Evolutionary conservation across 345 rosid species (phyloP).

Genomic region (Brassica napus): DNA sequence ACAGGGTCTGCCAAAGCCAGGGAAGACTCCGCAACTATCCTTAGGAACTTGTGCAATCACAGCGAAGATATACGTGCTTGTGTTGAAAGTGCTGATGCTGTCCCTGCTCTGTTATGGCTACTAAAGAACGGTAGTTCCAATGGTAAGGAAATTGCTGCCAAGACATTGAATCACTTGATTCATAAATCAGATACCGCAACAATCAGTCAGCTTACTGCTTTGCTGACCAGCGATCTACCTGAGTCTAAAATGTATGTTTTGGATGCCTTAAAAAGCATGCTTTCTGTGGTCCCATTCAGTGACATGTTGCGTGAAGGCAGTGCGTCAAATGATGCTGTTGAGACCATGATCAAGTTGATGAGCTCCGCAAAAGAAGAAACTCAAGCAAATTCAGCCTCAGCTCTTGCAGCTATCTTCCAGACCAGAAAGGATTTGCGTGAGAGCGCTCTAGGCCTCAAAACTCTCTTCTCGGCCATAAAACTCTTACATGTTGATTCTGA

Average conservation of each 20-base stretch:
- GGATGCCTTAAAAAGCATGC: slow-evolving; percentile 97
- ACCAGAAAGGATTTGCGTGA: slow-evolving; percentile 90
- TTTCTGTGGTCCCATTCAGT: slow-evolving; percentile 73
- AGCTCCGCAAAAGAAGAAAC: slow-evolving; percentile 89
- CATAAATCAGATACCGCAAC: slow-evolving; percentile 98
- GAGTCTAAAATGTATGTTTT: slow-evolving; percentile 92
- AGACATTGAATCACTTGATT: slow-evolving; percentile 93
- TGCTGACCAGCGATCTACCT: slow-evolving; percentile 92
- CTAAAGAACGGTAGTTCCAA: slow-evolving; percentile 94
- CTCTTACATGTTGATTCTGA: slow-evolving; percentile 78
- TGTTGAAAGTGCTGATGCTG: slow-evolving; percentile 99
- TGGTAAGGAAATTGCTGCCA: slow-evolving; percentile 98
- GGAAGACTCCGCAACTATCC: slow-evolving; percentile 97
- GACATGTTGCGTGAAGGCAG: slow-evolving; percentile 92
- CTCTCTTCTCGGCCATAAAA: slow-evolving; percentile 73
- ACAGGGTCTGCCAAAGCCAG: slow-evolving; percentile 96
- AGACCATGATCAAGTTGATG: slow-evolving; percentile 89
- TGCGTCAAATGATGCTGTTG: slow-evolving; percentile 98
- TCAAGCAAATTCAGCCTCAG: slow-evolving; percentile 92
- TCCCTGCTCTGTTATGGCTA: slow-evolving; percentile 98
- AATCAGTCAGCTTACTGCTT: slow-evolving; percentile 94
- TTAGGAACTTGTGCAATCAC: slow-evolving; percentile 96
- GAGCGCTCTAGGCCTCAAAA: slow-evolving; percentile 76
- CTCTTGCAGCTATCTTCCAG: slow-evolving; percentile 88
- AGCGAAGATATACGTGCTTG: slow-evolving; percentile 99